Conservation (phyloP, 202 grass and related monocot species). For the Saccharum hybrid region DNA sequence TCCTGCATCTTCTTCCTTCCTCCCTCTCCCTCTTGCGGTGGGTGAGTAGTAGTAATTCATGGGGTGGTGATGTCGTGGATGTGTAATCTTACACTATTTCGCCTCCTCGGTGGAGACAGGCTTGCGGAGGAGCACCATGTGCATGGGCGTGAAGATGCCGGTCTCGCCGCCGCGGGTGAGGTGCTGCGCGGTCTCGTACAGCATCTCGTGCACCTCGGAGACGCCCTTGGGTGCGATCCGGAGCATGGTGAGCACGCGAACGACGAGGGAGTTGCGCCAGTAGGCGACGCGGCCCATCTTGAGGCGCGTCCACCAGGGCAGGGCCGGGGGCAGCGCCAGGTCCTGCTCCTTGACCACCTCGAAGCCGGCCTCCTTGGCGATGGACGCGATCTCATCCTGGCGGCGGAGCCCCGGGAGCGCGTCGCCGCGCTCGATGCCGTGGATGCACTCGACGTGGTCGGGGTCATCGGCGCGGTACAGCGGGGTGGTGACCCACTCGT, state of each 20-base stretch:
- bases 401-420: constrained; percentile 85
- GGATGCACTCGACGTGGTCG: constrained; percentile 80
- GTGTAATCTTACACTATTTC: constrained; percentile 48
- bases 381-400: constrained; percentile 69
- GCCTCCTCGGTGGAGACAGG: constrained; percentile 41
- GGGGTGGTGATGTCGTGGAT: background rate
- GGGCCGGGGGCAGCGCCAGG: constrained; percentile 68
- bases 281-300: constrained; percentile 95
- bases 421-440: constrained; percentile 96
- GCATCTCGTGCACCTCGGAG: constrained; percentile 91
- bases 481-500: constrained; percentile 96
- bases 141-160: constrained; percentile 83
- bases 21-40: background rate
- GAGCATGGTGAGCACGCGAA: constrained; percentile 82
- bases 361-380: constrained; percentile 69
- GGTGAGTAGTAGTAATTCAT: constrained; percentile 14
- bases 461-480: constrained; percentile 76
- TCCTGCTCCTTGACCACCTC: constrained; percentile 84
- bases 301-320: constrained; percentile 87
- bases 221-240: constrained; percentile 87
- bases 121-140: constrained; percentile 87
- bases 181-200: constrained; percentile 75
- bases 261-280: constrained; percentile 95
- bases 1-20: background rate
- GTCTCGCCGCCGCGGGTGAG: constrained; percentile 72